Conservation (phyloP, 2,329 filamentous ascomycete species). For the Sordariomycetes sp. region DNA sequence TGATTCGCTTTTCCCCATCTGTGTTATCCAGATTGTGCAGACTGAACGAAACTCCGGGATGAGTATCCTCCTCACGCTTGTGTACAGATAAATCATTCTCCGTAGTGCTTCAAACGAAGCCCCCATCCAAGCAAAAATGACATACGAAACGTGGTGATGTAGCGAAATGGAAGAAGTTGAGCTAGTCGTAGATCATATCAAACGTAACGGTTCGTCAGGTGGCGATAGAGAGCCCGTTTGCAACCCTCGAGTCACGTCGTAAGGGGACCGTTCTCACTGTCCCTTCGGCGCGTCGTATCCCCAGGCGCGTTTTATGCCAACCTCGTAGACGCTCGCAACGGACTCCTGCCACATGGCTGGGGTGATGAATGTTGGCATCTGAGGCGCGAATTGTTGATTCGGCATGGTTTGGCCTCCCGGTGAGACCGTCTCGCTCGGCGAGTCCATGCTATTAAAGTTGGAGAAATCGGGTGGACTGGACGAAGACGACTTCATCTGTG, state of each 20-base stretch:
- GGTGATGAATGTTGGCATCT: conserved; percentile 51
- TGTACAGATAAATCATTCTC: neutral
- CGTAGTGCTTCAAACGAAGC: neutral
- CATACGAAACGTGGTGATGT: neutral
- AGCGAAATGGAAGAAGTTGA: neutral
- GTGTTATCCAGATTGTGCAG: neutral
- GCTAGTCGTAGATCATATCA: neutral
- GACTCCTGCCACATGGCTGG: conserved; percentile 67
- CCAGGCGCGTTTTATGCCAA: conserved; percentile 52
- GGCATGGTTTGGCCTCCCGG: neutral
- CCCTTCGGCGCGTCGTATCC: conserved; percentile 35
- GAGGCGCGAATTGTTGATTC: conserved; percentile 37
- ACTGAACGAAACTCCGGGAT: neutral
- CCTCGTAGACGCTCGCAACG: conserved; percentile 58
- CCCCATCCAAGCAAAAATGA: neutral
- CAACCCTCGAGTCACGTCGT: neutral
- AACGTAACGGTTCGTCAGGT: neutral
- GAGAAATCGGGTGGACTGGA: conserved; percentile 3
- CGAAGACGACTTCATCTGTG: conserved; percentile 29
- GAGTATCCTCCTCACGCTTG: neutral
- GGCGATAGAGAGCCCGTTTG: neutral
- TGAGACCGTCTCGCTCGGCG: conserved; percentile 38
- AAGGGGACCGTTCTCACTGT: neutral
- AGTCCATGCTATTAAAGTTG: conserved; percentile 33
- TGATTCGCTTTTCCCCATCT: neutral